Base-by-base conservation (phyloP, 345 rosid species). In the Iberis pinnata region DNA sequence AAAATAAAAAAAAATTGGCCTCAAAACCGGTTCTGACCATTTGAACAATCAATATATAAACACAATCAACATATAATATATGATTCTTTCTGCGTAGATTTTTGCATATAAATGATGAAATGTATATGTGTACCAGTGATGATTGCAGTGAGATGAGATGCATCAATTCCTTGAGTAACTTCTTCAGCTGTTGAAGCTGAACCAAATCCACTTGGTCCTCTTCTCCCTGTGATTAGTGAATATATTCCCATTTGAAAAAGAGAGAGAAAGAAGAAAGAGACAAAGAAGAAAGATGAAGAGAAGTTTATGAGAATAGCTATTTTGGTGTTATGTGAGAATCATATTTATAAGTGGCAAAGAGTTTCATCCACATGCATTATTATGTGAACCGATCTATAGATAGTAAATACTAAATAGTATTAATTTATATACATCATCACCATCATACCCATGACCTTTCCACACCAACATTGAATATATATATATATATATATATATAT, bases 121-220 rank as follows among this genome's bases (percentile, higher is more conserved):
- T 6, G 3, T 35, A 10, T 6, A 22, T 7, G 37, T 25, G 49
- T 13, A 87, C 98, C 98, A 2, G 98, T 88, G 70, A 92, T 58
- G 25, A 92, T 68, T 15, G 76, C 93, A 25, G 93, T 92, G 33
- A 85, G 81, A 43, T 76, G 66, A 62, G 63, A 26, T 29, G 93
- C 96, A 65, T 88, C 93, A 49, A 83, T 71, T 38, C 95, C 95
- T 32, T 70, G 25, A 10, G 98, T 77, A 49, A 88, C 96, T 26
- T 82, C 66, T 65, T 92, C 88, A 2, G 95, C 96, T 8, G 95
- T 83, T 20, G 96, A 76, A 39, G 82, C 77, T 0, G 98, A 92
- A 63, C 98, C 98, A 68, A 84, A 92, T 49, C 98, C 98, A 50
- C 95, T 88, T 5, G 75, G 76, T 18, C 98, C 96, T 18, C 70